Base-by-base conservation (phyloP, 495 filamentous ascomycete genomes). In the Thozetella sp. region DNA sequence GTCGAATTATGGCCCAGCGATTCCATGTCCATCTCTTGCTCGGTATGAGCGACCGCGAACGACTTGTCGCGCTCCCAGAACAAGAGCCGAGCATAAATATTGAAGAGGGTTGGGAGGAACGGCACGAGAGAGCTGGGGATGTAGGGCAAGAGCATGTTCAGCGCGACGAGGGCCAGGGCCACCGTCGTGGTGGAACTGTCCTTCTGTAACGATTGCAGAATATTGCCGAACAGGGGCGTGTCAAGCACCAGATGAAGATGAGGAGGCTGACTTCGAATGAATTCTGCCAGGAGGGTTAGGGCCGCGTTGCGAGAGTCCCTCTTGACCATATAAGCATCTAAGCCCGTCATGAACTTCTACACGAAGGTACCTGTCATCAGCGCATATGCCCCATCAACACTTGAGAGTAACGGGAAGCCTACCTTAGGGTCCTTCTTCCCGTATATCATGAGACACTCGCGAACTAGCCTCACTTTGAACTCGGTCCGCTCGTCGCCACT, bases 111-210 rank as follows among this genome's bases (percentile, higher is more conserved):
- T 20, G 88, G 83, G 3, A 93, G 74, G 63, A 86, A 82, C 13
- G 78, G 72, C 9, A 81, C 82, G 9, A 91, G 67, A 9, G 87
- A 85, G 68, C 81, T 86, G 0, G 89, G 89, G 60, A 92, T 87
- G 67, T 89, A 88, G 13, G 90, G 90, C 54, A 93, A 73, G 50
- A 92, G 85, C 90, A 92, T 92, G 61, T 87, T 86, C 59, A 93
- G 64, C 3, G 83, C 77, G 11, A 87, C 85, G 54, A 93, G 70
- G 10, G 90, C 88, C 26, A 90, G 71, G 15, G 86, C 85, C 12
- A 92, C 79, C 10, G 88, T 84, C 12, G 84, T 83, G 0, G 89
- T 87, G 1, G 87, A 90, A 15, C 88, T 89, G 65, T 93, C 90
- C 50, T 83, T 81, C 65, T 90, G 85, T 3, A 93, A 75, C 56